Percentiles rank a stretch among this genome's conserved stretches.
Evolutionary conservation across 306 rosid genomes (phyloP).

Genomic region (Vigna reflexopilosa): DNA sequence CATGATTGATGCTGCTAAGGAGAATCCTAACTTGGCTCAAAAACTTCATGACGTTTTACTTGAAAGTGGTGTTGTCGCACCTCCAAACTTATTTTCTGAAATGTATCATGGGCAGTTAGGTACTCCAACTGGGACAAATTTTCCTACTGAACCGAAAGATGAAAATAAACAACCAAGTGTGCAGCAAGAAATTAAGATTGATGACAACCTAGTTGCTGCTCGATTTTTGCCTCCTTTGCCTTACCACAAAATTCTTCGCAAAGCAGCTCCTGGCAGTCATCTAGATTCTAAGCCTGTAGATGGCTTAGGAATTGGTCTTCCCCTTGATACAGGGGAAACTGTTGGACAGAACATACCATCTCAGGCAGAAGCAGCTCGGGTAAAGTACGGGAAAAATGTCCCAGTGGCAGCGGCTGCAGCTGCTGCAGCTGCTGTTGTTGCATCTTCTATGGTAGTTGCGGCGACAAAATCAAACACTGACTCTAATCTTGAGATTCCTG

Average conservation of each 20-base stretch:
- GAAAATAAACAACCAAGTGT: conserved; percentile 51
- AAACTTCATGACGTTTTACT: conserved; percentile 92
- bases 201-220: conserved; percentile 50
- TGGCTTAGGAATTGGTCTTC: conserved; percentile 60
- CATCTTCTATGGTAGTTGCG: conserved; percentile 93
- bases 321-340: conserved; percentile 62
- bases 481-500: conserved; percentile 81
- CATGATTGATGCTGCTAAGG: conserved; percentile 98
- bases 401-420: conserved; percentile 99
- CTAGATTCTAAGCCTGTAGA: conserved; percentile 64
- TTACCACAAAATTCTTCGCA: conserved; percentile 57
- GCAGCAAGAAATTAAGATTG: conserved; percentile 49
- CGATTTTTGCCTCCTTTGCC: conserved; percentile 81
- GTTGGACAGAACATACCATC: conserved; percentile 53
- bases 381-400: conserved; percentile 73
- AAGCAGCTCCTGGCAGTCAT: conserved; percentile 62
- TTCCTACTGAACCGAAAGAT: conserved; percentile 55
- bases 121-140: conserved; percentile 53
- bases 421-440: conserved; percentile 97
- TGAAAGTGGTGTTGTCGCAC: conserved; percentile 98
- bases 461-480: conserved; percentile 77
- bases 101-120: conserved; percentile 67
- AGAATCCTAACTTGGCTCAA: conserved; percentile 92
- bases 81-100: conserved; percentile 88
- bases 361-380: conserved; percentile 60